Evolutionary conservation across 2,329 filamentous ascomycete genomes (phyloP).

Genomic region (Monosporascus sp.): DNA sequence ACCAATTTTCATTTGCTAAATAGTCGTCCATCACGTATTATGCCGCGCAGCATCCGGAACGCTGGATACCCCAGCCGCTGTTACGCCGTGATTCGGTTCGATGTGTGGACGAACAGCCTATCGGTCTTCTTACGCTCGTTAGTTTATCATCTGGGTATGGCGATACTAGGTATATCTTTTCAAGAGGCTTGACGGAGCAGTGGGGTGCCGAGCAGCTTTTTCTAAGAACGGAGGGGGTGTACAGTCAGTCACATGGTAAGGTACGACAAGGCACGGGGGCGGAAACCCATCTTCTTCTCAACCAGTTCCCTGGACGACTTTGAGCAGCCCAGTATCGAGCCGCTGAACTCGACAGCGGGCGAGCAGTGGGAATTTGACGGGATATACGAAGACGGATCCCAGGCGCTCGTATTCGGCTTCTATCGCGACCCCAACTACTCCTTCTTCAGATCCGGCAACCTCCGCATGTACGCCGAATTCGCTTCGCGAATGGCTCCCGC

Average conservation of each 20-base stretch:
- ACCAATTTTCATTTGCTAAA: too few relatives aligned
- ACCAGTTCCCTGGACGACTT: constrained; percentile 4
- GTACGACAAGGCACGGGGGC: constrained; percentile 1
- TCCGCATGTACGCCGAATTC: constrained; percentile 20
- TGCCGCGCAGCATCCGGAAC: too few relatives aligned
- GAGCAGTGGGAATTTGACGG: constrained; percentile 28
- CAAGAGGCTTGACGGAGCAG: background rate
- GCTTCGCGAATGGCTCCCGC: constrained; percentile 15
- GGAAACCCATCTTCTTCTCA: constrained; percentile 4
- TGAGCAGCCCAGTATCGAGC: constrained; percentile 14
- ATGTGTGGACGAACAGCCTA: too few relatives aligned
- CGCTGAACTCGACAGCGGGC: constrained; percentile 19
- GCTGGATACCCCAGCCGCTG: too few relatives aligned
- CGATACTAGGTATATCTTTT: too few relatives aligned
- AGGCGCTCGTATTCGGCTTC: constrained; percentile 21
- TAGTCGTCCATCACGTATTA: too few relatives aligned
- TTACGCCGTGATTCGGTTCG: too few relatives aligned
- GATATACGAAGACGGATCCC: constrained; percentile 15
- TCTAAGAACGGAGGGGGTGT: background rate
- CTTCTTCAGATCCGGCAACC: constrained; percentile 21
- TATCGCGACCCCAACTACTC: constrained; percentile 25
- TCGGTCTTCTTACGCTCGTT: too few relatives aligned
- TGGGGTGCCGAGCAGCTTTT: background rate
- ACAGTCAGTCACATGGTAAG: background rate
- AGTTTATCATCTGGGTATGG: too few relatives aligned